Percentiles rank a stretch among this genome's conserved stretches.
phyloP scores from a whole-genome alignment of 2,329 filamentous ascomycete species.

The Aureobasidium sp. region DNA sequence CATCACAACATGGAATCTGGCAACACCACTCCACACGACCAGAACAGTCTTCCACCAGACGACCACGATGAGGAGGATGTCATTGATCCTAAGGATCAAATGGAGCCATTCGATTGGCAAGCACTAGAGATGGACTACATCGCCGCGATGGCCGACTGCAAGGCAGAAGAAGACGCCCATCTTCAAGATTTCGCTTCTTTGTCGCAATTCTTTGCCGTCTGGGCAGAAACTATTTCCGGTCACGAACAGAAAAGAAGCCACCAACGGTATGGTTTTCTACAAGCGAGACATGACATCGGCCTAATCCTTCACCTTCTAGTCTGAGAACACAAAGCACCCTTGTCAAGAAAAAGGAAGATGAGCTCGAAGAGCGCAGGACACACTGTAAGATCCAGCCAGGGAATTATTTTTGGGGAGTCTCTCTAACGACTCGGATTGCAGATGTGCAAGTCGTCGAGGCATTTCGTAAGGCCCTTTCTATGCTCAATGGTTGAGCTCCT shows the following conservation, averaged over 20 bases:
- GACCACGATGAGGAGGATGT: not conserved
- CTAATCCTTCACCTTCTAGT: slow-evolving; percentile 34
- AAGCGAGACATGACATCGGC: not conserved
- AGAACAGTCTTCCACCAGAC: not conserved
- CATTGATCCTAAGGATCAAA: slow-evolving; percentile 22
- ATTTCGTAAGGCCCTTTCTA: slow-evolving; percentile 41
- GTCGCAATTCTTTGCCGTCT: slow-evolving; percentile 67
- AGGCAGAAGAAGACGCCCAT: slow-evolving; percentile 51
- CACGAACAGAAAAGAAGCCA: slow-evolving; percentile 70
- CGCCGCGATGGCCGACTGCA: slow-evolving; percentile 54
- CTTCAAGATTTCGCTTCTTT: slow-evolving; percentile 33
- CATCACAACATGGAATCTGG: not conserved
- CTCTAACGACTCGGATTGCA: slow-evolving; percentile 17
- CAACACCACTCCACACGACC: not conserved
- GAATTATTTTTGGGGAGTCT: not conserved
- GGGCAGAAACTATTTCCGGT: slow-evolving; percentile 63
- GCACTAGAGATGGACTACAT: slow-evolving; percentile 65
- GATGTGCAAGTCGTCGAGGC: slow-evolving; percentile 40
- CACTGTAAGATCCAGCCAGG: slow-evolving; percentile 54
- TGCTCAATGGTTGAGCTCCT: slow-evolving; percentile 27
- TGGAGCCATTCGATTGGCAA: slow-evolving; percentile 64
- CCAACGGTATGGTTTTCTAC: slow-evolving; percentile 52
- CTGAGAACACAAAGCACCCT: slow-evolving; percentile 71
- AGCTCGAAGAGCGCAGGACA: slow-evolving; percentile 63
- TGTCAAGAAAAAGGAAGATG: slow-evolving; percentile 65